These are phyloP conservation scores for Rhododendron ferrugineum DNA, from an alignment of 148 eudicot species.

Conservation along the genomic window DNA sequence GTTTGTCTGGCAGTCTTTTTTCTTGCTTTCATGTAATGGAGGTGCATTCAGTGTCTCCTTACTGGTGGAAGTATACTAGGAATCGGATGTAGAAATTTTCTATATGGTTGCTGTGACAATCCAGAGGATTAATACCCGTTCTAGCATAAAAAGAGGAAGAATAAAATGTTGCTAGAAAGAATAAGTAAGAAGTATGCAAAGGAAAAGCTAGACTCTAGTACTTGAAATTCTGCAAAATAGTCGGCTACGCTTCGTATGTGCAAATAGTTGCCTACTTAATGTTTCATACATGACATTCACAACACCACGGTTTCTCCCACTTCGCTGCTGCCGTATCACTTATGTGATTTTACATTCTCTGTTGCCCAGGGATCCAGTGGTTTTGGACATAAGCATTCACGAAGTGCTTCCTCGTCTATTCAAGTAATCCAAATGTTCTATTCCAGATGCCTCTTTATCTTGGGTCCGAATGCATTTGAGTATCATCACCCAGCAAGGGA, in stretches of 20 bases:
- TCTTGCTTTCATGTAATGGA: not conserved
- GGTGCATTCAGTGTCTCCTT: not conserved
- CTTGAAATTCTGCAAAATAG: not conserved
- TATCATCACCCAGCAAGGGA: not conserved
- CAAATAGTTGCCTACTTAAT: not conserved
- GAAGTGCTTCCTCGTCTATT: constrained; percentile 68
- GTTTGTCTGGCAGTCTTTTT: not conserved
- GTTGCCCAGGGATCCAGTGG: constrained; percentile 66
- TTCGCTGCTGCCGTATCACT: not conserved
- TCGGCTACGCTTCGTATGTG: not conserved
- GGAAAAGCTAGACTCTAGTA: not conserved
- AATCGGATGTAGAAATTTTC: not conserved
- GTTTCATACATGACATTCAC: not conserved
- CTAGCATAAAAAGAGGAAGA: not conserved
- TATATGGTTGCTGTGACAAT: not conserved
- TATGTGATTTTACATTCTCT: constrained; percentile 3
- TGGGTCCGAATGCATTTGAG: not conserved
- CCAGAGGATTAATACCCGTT: not conserved
- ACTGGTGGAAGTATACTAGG: not conserved
- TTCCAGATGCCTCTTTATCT: not conserved
- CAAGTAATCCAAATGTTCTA: constrained; percentile 31
- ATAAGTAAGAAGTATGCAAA: not conserved
- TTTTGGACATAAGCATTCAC: constrained; percentile 62
- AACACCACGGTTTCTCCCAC: not conserved
- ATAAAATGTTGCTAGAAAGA: not conserved